A percentile compares a stretch with the other conserved stretches of the same genome.
These are phyloP conservation scores for Eucalyptus guilfoylei DNA, from an alignment of 345 rosid genomes.

Conservation along the genomic window DNA sequence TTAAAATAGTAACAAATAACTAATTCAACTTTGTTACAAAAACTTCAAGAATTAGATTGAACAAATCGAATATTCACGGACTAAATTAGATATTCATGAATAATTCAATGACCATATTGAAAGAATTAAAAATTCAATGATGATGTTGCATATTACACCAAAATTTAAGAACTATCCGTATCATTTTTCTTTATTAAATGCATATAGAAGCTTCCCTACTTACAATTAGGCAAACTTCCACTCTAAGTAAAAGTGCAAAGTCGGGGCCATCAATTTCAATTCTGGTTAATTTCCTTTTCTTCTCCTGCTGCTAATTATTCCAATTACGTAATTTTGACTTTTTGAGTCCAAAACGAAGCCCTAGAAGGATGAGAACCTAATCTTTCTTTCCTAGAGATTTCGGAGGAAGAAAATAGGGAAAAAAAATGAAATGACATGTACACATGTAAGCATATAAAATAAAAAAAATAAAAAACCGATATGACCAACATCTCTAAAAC, in stretches of 20 bases:
- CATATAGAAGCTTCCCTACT: not conserved
- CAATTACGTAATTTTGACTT: not conserved
- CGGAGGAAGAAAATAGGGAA: not conserved
- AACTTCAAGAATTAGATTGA: not conserved
- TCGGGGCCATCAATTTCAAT: not conserved
- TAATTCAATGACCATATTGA: not conserved
- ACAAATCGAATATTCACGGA: not conserved
- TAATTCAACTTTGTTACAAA: not conserved
- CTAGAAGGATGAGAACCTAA: not conserved
- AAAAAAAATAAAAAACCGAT: not conserved
- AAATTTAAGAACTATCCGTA: not conserved
- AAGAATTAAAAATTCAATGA: not conserved
- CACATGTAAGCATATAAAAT: not conserved
- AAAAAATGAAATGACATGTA: not conserved
- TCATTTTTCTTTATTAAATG: not conserved
- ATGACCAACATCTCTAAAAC: not conserved
- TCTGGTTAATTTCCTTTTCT: not conserved
- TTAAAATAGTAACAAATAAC: not conserved
- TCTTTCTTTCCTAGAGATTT: not conserved
- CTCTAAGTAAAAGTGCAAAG: not conserved
- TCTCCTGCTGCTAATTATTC: not conserved
- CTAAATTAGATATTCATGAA: not conserved
- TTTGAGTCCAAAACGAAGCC: not conserved
- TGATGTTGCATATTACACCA: accelerated
- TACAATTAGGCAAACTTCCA: not conserved